Conservation (phyloP, 768 basidiomycete species). For the Hortiboletus flavorubellus region DNA sequence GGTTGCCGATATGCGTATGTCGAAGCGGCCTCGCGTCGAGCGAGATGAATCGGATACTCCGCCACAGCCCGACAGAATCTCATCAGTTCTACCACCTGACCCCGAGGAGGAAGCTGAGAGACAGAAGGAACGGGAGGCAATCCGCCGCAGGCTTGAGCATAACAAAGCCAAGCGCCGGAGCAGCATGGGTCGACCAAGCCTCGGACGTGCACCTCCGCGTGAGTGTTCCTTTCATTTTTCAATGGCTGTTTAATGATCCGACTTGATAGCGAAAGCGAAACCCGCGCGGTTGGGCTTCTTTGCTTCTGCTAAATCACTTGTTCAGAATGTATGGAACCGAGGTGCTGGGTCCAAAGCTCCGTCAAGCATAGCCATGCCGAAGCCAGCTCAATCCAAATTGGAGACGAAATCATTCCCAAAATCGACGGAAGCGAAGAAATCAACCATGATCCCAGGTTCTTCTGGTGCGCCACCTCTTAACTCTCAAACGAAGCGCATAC, state of each 20-base stretch:
- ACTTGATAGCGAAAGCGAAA: constrained; percentile 36
- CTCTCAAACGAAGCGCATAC: constrained; percentile 16
- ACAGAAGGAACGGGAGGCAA: constrained; percentile 52
- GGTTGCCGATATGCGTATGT: constrained; percentile 35
- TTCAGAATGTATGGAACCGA: constrained; percentile 71
- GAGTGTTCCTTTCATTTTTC: constrained; percentile 19
- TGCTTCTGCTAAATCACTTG: constrained; percentile 63
- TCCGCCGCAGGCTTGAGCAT: constrained; percentile 60
- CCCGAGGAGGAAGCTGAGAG: constrained; percentile 31
- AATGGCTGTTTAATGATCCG: constrained; percentile 7
- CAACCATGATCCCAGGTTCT: constrained; percentile 16
- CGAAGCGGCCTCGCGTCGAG: constrained; percentile 43
- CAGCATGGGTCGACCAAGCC: constrained; percentile 50
- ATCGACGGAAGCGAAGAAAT: constrained; percentile 20
- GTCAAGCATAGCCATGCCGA: constrained; percentile 29
- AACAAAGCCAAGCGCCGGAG: constrained; percentile 69
- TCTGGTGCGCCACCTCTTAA: constrained; percentile 19
- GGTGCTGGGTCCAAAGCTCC: constrained; percentile 34
- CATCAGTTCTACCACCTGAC: constrained; percentile 28
- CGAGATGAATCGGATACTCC: constrained; percentile 25
- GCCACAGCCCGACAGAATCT: constrained; percentile 32
- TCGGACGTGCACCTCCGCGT: constrained; percentile 41
- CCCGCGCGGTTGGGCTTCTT: constrained; percentile 67
- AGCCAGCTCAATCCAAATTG: constrained; percentile 16
- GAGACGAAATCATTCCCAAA: constrained; percentile 13